These are phyloP conservation scores for Neonectria coccinea DNA, from an alignment of 2,329 filamentous ascomycete genomes.

Conservation along the genomic window DNA sequence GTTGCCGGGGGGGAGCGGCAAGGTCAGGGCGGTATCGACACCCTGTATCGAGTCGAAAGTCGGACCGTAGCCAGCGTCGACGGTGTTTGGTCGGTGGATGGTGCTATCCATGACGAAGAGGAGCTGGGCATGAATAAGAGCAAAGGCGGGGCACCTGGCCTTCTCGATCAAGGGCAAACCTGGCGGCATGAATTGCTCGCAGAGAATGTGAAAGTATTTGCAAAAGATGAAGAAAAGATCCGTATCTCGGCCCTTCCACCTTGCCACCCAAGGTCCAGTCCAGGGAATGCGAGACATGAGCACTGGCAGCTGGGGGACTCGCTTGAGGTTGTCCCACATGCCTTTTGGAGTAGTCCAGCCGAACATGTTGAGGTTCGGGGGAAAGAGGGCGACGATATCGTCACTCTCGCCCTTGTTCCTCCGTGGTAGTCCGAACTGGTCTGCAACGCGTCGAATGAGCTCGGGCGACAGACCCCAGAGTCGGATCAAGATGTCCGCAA, in stretches of 20 bases:
- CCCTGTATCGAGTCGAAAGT: conserved; percentile 60
- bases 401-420: conserved; percentile 68
- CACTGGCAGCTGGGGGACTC: conserved; percentile 73
- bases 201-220: conserved; percentile 86
- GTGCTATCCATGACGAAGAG: conserved; percentile 84
- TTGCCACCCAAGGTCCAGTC: conserved; percentile 85
- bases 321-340: conserved; percentile 69
- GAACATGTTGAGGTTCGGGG: conserved; percentile 69
- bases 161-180: conserved; percentile 66
- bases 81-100: conserved; percentile 77
- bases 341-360: conserved; percentile 66
- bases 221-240: conserved; percentile 93
- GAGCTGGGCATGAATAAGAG: conserved; percentile 85
- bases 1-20: conserved; percentile 74
- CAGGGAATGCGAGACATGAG: conserved; percentile 81
- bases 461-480: conserved; percentile 81
- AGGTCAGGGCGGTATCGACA: conserved; percentile 74
- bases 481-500: conserved; percentile 84
- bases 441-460: conserved; percentile 76
- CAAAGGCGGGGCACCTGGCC: conserved; percentile 78
- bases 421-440: conserved; percentile 74
- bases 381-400: conserved; percentile 76
- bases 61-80: conserved; percentile 58
- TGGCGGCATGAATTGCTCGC: conserved; percentile 76
- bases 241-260: conserved; percentile 89